Percentiles rank a stretch among this genome's conserved stretches.
Evolutionary conservation across 805 yeast genomes (phyloP).

Genomic region (Isabelozyma gotoi): DNA sequence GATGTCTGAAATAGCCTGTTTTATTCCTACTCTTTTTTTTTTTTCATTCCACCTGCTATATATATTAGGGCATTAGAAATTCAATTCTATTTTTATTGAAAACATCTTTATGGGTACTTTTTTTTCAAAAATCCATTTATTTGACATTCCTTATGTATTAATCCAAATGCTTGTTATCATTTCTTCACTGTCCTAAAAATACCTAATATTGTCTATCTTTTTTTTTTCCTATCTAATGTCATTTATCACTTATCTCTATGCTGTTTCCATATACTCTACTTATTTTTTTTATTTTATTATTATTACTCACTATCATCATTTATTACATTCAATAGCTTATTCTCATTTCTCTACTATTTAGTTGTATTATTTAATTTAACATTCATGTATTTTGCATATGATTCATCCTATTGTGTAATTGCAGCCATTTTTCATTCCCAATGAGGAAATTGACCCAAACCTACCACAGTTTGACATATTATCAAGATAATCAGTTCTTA

Average conservation of each 20-base stretch:
- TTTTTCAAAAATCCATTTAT: conserved; percentile 4
- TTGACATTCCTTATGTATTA: background rate
- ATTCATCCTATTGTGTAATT: background rate
- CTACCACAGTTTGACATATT: background rate
- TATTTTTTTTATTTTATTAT: too few relatives aligned
- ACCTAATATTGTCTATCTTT: too few relatives aligned
- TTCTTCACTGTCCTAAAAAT: background rate
- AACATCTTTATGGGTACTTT: conserved; percentile 3
- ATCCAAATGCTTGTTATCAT: background rate
- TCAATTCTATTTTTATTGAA: conserved; percentile 7
- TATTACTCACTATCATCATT: background rate
- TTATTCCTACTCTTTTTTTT: conserved; percentile 3
- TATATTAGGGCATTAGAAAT: conserved; percentile 9
- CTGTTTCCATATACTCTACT: background rate
- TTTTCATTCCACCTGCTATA: conserved; percentile 4
- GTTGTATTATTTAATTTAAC: background rate
- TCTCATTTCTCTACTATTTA: background rate
- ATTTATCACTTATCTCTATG: background rate
- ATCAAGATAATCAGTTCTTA: too few relatives aligned
- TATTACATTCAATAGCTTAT: background rate
- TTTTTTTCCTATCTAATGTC: background rate
- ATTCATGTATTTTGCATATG: background rate
- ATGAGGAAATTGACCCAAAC: background rate
- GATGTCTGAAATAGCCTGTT: background rate
- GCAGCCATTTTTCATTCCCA: background rate